Percentiles rank a stretch among this genome's conserved stretches.
Evolutionary conservation across 208 protist genomes (phyloP).

Genomic region (Plasmodiophora brassicae): DNA sequence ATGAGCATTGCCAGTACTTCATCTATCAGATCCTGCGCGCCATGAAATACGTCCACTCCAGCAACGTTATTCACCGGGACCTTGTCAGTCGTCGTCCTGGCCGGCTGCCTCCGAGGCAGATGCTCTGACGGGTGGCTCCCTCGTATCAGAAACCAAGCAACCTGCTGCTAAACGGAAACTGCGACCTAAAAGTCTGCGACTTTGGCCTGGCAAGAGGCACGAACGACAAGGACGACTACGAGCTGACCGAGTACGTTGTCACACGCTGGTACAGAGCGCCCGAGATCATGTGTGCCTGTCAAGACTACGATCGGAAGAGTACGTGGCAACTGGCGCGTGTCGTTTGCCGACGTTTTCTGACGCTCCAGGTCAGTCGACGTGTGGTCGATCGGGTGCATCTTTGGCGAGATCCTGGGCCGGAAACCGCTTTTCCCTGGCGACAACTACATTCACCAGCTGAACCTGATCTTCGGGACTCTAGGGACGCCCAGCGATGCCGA

Average conservation of each 20-base stretch:
- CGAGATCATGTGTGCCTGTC: conserved; percentile 91
- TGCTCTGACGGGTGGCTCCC: background rate
- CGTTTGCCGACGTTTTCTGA: conserved; percentile 45
- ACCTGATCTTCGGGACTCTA: conserved; percentile 68
- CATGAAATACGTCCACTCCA: conserved; percentile 58
- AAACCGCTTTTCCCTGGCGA: conserved; percentile 78
- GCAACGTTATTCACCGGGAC: conserved; percentile 55
- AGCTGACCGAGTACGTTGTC: conserved; percentile 68
- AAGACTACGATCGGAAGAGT: conserved; percentile 55
- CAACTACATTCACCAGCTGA: conserved; percentile 71
- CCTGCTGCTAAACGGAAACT: conserved; percentile 76
- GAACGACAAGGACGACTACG: conserved; percentile 47
- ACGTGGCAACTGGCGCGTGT: conserved; percentile 61
- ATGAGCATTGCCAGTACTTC: conserved; percentile 67
- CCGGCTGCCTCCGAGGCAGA: background rate
- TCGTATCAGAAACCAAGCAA: conserved; percentile 67
- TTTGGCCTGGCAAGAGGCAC: conserved; percentile 68
- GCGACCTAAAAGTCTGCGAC: conserved; percentile 69
- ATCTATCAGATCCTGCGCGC: conserved; percentile 61
- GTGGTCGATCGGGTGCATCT: conserved; percentile 97
- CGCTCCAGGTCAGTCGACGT: conserved; percentile 77
- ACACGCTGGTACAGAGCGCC: conserved; percentile 97
- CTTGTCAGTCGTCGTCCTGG: background rate
- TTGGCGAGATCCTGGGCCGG: conserved; percentile 89
- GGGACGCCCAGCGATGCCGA: conserved; percentile 54